These are phyloP conservation scores for Panicum miliaceum DNA, from an alignment of 176 grass and related monocot species.

Conservation along the genomic window DNA sequence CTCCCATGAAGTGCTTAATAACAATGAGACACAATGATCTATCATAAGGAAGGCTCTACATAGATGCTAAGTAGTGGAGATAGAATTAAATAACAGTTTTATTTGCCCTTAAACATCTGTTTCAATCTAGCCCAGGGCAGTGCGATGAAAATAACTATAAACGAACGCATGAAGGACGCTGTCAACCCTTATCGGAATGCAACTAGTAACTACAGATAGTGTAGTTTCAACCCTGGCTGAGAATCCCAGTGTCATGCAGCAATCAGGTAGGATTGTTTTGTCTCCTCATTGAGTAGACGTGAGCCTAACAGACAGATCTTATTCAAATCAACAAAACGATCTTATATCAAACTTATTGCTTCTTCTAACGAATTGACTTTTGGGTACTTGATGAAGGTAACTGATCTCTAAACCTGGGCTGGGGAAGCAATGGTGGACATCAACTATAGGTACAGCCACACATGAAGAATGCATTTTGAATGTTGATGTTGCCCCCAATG, in stretches of 20 bases:
- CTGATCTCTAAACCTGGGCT: not conserved
- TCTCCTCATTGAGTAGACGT: not conserved
- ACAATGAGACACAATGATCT: not conserved
- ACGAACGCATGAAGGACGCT: not conserved
- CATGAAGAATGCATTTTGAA: not conserved
- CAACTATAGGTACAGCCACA: not conserved
- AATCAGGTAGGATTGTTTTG: not conserved
- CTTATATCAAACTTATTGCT: not conserved
- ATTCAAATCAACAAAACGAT: not conserved
- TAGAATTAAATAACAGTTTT: not conserved
- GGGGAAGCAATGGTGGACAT: not conserved
- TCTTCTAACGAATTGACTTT: not conserved
- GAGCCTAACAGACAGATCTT: not conserved
- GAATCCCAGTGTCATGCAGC: not conserved
- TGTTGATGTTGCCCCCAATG: not conserved
- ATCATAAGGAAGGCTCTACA: no score
- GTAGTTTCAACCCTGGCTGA: not conserved
- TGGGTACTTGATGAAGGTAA: not conserved
- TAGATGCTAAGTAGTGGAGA: not conserved
- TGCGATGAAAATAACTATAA: not conserved
- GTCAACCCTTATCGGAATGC: not conserved
- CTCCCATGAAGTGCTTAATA: not conserved
- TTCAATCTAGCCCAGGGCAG: not conserved
- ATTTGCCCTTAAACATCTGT: not conserved
- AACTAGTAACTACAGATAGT: not conserved